Evolutionary conservation across 257 asterid genomes (phyloP), one percentile per base, ranked within the genome.

Genomic region (Ophiorrhiza pumila): DNA sequence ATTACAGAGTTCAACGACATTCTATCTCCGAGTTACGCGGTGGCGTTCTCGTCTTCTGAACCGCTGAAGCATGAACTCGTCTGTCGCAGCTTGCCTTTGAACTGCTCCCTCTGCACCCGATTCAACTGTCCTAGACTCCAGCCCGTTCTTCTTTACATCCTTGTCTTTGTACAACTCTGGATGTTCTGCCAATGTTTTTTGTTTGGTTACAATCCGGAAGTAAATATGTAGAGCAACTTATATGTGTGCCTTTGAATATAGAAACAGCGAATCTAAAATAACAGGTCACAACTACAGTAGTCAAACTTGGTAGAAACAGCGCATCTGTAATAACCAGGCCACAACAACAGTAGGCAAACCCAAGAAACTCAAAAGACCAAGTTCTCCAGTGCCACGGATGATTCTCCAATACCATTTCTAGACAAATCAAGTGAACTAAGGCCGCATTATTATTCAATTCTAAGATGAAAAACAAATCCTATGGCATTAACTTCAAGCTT

Each of bases 1-100:
- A 20, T 64, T 64, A 23, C 57, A 41, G 35, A 66, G 71, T 41
- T 41, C 17, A 35, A 57, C 12, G 25, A 39, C 64, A 18, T 59
- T 60, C 81, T 91, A 93, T 84, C 98, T 83, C 76, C 97, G 85
- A 75, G 77, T 76, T 27, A 79, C 90, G 31, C 99, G 94, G 72
- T 91, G 93, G 55, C 97, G 93, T 74, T 94, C 97, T 69, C 97
- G 85, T 85, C 93, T 94, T 47, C 97, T 88, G 77, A 94, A 94
- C 62, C 97, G 90, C 74, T 91, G 89, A 53, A 94, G 95, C 97
- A 90, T 94, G 78, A 94, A 76, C 78, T 94, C 91, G 69, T 94
- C 99, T 2, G 99, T 90, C 27, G 99, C 97, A 71, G 97, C 97
- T 82, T 86, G 97, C 82, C 99, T 91, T 71, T 90, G 89, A 62